Base-by-base conservation (phyloP, 805 yeast species). In the Wickerhamomyces bovis region DNA sequence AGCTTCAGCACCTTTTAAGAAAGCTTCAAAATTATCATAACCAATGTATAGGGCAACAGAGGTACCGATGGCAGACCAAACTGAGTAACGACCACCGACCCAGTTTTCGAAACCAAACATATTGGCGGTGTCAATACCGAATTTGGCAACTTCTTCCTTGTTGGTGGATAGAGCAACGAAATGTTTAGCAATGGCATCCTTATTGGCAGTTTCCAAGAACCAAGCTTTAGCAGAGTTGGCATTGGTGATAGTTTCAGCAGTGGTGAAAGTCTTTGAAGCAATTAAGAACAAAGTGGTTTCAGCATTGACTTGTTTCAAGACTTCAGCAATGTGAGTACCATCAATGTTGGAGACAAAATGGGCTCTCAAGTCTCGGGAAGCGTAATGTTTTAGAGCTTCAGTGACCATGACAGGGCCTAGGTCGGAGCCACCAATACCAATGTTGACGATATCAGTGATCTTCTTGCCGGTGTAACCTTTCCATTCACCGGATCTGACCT, bases 21-120 rank as follows among this genome's bases (percentile, higher is more conserved):
- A 89, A 51, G 78, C 78, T 54, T 87, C 92, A 63, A 94, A 94
- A 79, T 89, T 87, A 54, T 94, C 98, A 69, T 67, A 94, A 56
- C 99, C 99, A 67, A 94, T 84, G 80, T 85, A 94, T 58, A 94
- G 72, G 60, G 96, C 95, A 53, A 94, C 92, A 25, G 97, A 87
- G 60, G 94, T 80, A 52, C 99, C 99, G 68, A 94, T 94, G 53
- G 99, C 95, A 39, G 96, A 87, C 99, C 99, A 94, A 52, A 94
- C 99, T n/a, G 99, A 94, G 83, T 94, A 94, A 72, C 99, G 85
- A 66, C 99, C 99, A 65, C 99, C 99, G 55, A 94, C 99, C 99
- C 99, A 94, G 73, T 75, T 84, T 69, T 90, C 97, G 63, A 94
- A 94, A 54, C 95, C 98, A 71, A 94, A 94, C 99, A 94, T 94